A percentile compares a stretch with the other conserved stretches of the same genome.
phyloP scores from a whole-genome alignment of 768 basidiomycete genomes.

The Rhodotorula graminis region DNA sequence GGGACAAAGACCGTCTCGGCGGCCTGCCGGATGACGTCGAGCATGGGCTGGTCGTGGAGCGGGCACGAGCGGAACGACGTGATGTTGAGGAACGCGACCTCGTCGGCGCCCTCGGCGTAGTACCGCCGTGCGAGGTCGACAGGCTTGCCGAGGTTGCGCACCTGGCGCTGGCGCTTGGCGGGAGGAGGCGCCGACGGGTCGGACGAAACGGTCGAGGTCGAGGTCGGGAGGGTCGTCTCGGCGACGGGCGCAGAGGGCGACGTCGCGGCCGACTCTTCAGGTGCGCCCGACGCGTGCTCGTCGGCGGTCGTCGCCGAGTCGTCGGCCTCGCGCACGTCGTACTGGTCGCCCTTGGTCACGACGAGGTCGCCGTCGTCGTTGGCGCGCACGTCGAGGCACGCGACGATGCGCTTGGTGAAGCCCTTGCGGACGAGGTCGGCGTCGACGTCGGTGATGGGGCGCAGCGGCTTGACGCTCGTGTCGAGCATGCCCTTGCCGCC shows the following conservation, averaged over 20 bases:
- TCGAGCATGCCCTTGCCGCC: conserved; percentile 26
- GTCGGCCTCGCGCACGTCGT: conserved; percentile 47
- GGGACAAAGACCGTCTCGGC: conserved; percentile 90
- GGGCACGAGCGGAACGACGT: conserved; percentile 98
- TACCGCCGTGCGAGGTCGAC: conserved; percentile 83
- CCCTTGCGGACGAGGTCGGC: conserved; percentile 49
- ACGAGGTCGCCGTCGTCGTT: conserved; percentile 96
- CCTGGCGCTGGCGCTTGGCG: conserved; percentile 46
- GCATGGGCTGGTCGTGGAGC: conserved; percentile 93
- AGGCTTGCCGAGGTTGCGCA: conserved; percentile 96
- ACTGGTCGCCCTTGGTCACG: conserved; percentile 98
- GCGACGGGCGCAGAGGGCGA: conserved; percentile 24
- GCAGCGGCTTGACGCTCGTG: conserved; percentile 16
- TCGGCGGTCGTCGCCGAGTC: conserved; percentile 7
- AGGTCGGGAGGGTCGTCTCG: conserved; percentile 21
- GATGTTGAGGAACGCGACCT: conserved; percentile 96
- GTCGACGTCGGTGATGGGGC: conserved; percentile 18
- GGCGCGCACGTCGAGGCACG: conserved; percentile 94
- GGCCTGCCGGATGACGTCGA: conserved; percentile 83
- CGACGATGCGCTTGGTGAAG: conserved; percentile 89
- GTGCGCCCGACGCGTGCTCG: conserved; percentile 19
- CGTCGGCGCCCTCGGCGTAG: conserved; percentile 83
- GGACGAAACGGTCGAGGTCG: conserved; percentile 41
- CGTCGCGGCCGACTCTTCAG: conserved; percentile 20
- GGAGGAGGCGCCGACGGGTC: conserved; percentile 29